phyloP scores from a whole-genome alignment of 2,329 filamentous ascomycete species.

The Ascochyta koolunga region DNA sequence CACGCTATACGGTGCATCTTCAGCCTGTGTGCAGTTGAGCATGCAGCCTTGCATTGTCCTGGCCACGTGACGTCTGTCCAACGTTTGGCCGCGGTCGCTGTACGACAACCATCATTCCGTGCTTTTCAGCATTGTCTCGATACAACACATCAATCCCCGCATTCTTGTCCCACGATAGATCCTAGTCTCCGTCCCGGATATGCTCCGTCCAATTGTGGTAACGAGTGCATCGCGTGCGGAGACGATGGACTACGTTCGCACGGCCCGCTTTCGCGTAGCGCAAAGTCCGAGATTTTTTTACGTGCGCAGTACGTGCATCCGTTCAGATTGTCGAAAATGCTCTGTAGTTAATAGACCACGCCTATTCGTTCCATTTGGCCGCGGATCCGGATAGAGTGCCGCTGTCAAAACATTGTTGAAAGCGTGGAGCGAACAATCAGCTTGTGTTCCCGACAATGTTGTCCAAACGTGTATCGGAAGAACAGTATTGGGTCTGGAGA shows the following conservation, averaged over 20 bases:
- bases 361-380: not conserved
- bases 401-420: constrained; percentile 1
- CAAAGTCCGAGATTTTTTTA: not conserved
- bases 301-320: not conserved
- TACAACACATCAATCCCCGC: not conserved
- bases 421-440: constrained; percentile 5
- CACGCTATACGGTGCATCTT: not conserved
- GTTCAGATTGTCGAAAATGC: not conserved
- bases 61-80: constrained; percentile 4
- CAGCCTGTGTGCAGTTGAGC: not conserved
- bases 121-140: constrained; percentile 1
- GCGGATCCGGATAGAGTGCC: constrained; percentile 1
- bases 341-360: not conserved
- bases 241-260: not conserved
- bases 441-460: constrained; percentile 10
- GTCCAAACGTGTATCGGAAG: constrained; percentile 12
- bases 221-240: not conserved
- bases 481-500: not conserved
- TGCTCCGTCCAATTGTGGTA: not conserved
- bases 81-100: not conserved
- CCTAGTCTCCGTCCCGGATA: not conserved
- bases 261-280: not conserved
- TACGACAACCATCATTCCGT: not conserved
- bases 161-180: not conserved
- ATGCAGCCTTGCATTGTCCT: not conserved